Percentiles rank a stretch among this genome's conserved stretches.
These are phyloP conservation scores for Isoetes taiwanensis DNA, from an alignment of 75 land plant genomes.

Conservation along the genomic window DNA sequence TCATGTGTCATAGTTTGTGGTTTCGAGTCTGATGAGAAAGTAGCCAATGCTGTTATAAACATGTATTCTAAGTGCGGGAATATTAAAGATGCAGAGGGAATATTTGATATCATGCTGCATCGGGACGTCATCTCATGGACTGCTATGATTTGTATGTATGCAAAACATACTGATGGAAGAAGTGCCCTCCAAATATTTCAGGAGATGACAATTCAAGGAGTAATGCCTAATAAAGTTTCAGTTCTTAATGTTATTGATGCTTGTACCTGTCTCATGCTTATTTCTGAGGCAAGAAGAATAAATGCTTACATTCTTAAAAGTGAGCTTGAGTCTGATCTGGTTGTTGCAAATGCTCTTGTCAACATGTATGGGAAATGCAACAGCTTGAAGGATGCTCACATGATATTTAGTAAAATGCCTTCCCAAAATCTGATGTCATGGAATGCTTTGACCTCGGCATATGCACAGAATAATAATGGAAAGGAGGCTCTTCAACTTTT, in stretches of 20 bases:
- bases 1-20: no score
- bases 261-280: neutral
- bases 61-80: neutral
- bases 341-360: neutral
- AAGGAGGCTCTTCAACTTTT: neutral
- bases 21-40: no score
- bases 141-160: neutral
- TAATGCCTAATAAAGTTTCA: neutral
- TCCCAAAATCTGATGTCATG: neutral
- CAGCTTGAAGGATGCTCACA: neutral
- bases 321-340: neutral
- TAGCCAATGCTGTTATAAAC: neutral
- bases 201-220: neutral
- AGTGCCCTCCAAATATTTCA: neutral
- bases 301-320: neutral
- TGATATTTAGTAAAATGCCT: neutral
- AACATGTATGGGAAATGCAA: conserved; percentile 3
- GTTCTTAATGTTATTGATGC: neutral
- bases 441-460: neutral
- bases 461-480: neutral
- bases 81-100: neutral
- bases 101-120: neutral
- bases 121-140: conserved; percentile 2
- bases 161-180: neutral
- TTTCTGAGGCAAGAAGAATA: neutral